phyloP scores from a whole-genome alignment of 1,284 basidiomycete species.

The Meripilus lineatus region DNA sequence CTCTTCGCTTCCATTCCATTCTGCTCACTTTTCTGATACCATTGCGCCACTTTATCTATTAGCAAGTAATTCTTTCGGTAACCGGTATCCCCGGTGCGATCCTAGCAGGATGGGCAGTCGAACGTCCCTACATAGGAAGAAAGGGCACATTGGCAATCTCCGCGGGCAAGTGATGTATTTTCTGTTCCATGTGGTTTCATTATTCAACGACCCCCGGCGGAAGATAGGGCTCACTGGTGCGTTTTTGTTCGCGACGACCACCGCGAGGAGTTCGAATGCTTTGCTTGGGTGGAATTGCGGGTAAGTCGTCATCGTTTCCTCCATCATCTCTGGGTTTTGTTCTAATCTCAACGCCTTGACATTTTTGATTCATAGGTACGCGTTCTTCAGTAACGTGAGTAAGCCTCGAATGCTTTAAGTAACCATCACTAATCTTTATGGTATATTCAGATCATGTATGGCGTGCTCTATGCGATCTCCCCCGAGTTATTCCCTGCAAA shows the following conservation, averaged over 20 bases:
- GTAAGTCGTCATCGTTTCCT: too few species aligned
- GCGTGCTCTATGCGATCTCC: conserved; percentile 61
- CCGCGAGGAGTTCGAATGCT: conserved; percentile 54
- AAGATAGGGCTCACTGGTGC: conserved; percentile 55
- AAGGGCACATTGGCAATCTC: conserved; percentile 58
- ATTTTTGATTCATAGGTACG: conserved; percentile 15
- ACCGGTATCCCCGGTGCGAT: conserved; percentile 66
- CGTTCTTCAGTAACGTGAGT: conserved; percentile 58
- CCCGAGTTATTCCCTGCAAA: conserved; percentile 71
- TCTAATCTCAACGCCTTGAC: not conserved
- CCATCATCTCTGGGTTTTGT: too few species aligned
- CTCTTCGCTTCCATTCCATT: not conserved
- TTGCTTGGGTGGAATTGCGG: conserved; percentile 74
- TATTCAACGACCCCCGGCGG: conserved; percentile 34
- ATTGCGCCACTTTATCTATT: not conserved
- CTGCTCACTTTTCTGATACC: not conserved
- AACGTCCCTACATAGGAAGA: conserved; percentile 51
- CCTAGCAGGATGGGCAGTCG: conserved; percentile 51
- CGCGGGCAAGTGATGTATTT: conserved; percentile 32
- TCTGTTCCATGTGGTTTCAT: conserved; percentile 19
- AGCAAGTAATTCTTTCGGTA: conserved; percentile 64
- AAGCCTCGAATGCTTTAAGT: not conserved
- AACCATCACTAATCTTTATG: not conserved
- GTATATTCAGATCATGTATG: conserved; percentile 65
- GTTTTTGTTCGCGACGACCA: conserved; percentile 67